Percentiles rank a stretch among this genome's conserved stretches.
These are phyloP conservation scores for Isatis lusitanica DNA, from an alignment of 441 rosid species.

Conservation along the genomic window DNA sequence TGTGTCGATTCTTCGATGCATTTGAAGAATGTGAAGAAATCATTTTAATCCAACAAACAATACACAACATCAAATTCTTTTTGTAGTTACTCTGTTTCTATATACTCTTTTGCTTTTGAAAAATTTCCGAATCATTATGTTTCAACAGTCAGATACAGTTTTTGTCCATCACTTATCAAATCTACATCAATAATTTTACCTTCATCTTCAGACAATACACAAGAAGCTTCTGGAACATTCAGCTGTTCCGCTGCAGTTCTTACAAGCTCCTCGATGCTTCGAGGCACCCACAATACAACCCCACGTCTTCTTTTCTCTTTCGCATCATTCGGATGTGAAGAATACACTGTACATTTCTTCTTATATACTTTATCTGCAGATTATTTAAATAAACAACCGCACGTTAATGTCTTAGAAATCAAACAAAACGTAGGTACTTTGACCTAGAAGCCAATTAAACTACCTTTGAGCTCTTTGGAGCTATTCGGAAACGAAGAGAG, in stretches of 20 bases:
- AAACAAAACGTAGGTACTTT: not conserved
- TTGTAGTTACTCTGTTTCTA: slow-evolving; percentile 32
- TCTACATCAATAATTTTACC: slow-evolving; percentile 55
- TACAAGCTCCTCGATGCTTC: slow-evolving; percentile 60
- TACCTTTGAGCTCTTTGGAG: slow-evolving; percentile 46
- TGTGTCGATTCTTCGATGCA: slow-evolving; percentile 66
- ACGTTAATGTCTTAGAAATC: not conserved
- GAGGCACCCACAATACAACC: slow-evolving; percentile 67
- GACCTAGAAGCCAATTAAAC: not conserved
- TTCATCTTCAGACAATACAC: slow-evolving; percentile 55
- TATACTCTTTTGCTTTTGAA: not conserved
- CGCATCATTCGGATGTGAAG: slow-evolving; percentile 54
- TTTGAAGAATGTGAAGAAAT: slow-evolving; percentile 58
- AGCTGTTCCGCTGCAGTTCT: slow-evolving; percentile 46
- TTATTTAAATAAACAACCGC: not conserved
- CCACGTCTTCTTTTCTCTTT: slow-evolving; percentile 52
- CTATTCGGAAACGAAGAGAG: slow-evolving; percentile 39
- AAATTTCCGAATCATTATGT: slow-evolving; percentile 4
- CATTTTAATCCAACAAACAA: slow-evolving; percentile 24
- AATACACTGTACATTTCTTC: slow-evolving; percentile 67
- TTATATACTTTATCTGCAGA: slow-evolving; percentile 28
- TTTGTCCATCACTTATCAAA: slow-evolving; percentile 61
- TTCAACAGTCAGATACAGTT: slow-evolving; percentile 48
- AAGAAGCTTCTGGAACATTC: slow-evolving; percentile 35
- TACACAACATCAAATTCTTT: slow-evolving; percentile 6